phyloP scores from a whole-genome alignment of 108 stramenopile species.

The Mediolabrus comicus region DNA sequence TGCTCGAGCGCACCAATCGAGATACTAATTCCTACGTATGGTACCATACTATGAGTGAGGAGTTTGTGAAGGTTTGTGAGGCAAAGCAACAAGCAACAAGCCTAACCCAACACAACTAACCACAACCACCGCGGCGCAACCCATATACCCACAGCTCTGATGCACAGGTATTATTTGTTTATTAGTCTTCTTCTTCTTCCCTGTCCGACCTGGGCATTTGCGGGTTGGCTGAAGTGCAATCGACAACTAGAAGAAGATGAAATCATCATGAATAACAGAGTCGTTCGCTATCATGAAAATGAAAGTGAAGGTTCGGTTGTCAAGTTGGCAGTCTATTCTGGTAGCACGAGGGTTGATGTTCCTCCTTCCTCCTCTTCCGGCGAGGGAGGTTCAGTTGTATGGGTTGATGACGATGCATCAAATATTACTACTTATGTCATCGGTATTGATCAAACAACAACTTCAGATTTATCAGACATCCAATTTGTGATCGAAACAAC shows the following conservation, averaged over 20 bases:
- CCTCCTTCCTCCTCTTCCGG: constrained; percentile 7
- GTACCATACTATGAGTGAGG: no score
- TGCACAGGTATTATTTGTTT: no score
- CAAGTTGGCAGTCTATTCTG: constrained; percentile 30
- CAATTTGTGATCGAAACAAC: constrained; percentile 40
- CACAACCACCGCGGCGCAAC: no score
- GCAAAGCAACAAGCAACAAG: no score
- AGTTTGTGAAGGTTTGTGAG: no score
- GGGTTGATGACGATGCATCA: constrained; percentile 18
- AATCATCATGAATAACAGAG: constrained; percentile 44
- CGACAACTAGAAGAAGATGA: constrained; percentile 43
- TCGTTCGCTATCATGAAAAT: neutral
- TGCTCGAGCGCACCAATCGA: no score
- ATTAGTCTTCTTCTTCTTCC: neutral
- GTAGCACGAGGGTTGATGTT: constrained; percentile 16
- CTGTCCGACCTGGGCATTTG: constrained; percentile 18
- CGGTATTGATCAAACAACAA: constrained; percentile 24
- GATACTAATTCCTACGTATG: no score
- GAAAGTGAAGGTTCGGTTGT: constrained; percentile 8
- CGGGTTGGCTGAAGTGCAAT: constrained; percentile 41
- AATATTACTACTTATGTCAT: constrained; percentile 5
- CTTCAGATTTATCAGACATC: constrained; percentile 25
- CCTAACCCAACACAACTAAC: no score
- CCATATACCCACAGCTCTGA: no score
- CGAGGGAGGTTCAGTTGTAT: constrained; percentile 23